phyloP scores from a whole-genome alignment of 208 protist genomes.

The Trypanosomatidae sp. region DNA sequence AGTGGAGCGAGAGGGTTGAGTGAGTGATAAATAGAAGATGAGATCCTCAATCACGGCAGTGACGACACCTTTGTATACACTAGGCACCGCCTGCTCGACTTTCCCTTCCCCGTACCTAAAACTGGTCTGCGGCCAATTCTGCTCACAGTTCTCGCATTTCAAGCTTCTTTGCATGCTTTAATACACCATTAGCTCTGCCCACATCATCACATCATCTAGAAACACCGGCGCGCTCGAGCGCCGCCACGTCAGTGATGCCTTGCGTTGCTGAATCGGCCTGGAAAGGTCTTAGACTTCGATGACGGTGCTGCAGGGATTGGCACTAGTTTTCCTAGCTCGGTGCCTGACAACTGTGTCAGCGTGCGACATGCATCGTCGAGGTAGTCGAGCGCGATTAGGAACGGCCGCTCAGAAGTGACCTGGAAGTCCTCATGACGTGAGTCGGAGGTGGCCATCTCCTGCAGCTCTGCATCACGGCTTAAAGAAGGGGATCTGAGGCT shows the following conservation, averaged over 20 bases:
- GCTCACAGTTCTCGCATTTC: background rate
- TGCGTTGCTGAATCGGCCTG: slow-evolving; percentile 1
- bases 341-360: slow-evolving; percentile 22
- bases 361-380: slow-evolving; percentile 44
- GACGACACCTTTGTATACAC: background rate
- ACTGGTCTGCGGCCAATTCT: too few species aligned
- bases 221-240: background rate
- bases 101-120: background rate
- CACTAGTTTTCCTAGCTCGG: slow-evolving; percentile 19
- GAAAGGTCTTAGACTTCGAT: slow-evolving; percentile 24
- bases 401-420: slow-evolving; percentile 25
- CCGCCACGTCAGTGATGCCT: slow-evolving; percentile 14
- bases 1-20: background rate
- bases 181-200: background rate
- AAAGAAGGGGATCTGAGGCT: background rate
- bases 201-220: background rate
- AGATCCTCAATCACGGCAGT: background rate
- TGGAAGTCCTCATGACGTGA: background rate
- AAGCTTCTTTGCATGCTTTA: background rate
- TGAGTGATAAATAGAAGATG: background rate
- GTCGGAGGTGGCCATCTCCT: background rate
- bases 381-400: slow-evolving; percentile 38
- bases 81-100: background rate
- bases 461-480: background rate
- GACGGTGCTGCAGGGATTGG: slow-evolving; percentile 27